Evolutionary conservation across 306 rosid species (phyloP), one percentile per base, ranked within the genome.

Genomic region (Trifolium pratense): DNA sequence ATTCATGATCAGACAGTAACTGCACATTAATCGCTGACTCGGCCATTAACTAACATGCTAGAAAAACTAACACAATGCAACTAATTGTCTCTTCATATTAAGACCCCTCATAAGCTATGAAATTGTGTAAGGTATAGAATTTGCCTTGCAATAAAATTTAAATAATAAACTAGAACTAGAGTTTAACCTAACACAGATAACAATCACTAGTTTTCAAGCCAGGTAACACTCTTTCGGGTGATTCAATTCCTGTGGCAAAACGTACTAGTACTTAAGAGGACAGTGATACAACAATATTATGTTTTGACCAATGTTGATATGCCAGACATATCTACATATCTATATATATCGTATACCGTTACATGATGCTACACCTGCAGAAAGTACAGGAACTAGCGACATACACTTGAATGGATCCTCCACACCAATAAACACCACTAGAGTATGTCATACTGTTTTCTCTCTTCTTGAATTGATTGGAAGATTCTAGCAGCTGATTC

Each of bases 401-500:
- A 17, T 49, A 43, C 18, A 36, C 59, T 49, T 5, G 10, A 63
- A 59, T 37, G 42, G 57, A 67, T 42, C 68, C 55, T 42, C 62
- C 68, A 40, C 5, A 10, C n/a, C 61, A 63, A 55, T 48, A 40
- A 53, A 77, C 51, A 55, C 51, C 40, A 69, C 76, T 84, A 77
- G 32, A 70, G 59, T 15, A 20, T 23, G 32, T 89, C 92, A 15
- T 53, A 16, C 74, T 89, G 96, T 75, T 87, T 82, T 75, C 99
- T 90, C 86, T 90, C 99, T 66, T 87, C 90, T 81, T 95, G 99
- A 76, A 95, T 91, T 15, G 91, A 88, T 29, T 81, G 96, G 84
- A 95, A 95, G 77, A 95, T 95, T 75, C 97, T 87, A 64, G 97
- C 97, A 3, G 99, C 99, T 13, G 99, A 95, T 73, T 82, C 96